Conservation (phyloP, 805 yeast species). For the Priceomyces melissophilus region DNA sequence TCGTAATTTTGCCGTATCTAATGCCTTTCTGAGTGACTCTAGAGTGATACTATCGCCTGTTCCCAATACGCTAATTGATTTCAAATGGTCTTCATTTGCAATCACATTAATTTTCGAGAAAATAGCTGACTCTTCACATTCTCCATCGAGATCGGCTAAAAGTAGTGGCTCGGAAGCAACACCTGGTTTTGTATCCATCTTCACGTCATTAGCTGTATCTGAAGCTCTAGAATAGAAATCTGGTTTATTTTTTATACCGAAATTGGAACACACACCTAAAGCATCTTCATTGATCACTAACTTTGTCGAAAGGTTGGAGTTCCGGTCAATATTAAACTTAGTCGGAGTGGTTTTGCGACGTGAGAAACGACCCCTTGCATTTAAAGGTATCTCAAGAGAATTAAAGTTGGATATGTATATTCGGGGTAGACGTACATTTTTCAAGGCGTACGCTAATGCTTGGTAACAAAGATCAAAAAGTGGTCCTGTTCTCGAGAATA, state of each 20-base stretch:
- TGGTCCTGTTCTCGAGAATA: constrained; percentile 81
- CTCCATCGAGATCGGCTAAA: constrained; percentile 78
- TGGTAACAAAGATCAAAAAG: constrained; percentile 73
- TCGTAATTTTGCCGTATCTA: constrained; percentile 47
- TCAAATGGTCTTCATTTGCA: constrained; percentile 18
- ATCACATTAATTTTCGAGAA: constrained; percentile 52
- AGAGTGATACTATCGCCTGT: constrained; percentile 46
- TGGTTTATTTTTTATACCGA: constrained; percentile 54
- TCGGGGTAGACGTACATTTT: constrained; percentile 58
- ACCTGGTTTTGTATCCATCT: too few species aligned
- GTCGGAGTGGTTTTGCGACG: constrained; percentile 40
- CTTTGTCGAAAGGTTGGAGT: constrained; percentile 21
- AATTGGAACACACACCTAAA: constrained; percentile 48
- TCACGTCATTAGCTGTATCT: constrained; percentile 18
- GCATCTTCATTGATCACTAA: constrained; percentile 38
- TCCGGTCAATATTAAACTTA: constrained; percentile 53
- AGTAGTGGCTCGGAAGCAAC: constrained; percentile 30
- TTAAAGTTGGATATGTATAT: constrained; percentile 65
- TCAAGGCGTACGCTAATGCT: constrained; percentile 61
- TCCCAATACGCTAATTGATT: constrained; percentile 47
- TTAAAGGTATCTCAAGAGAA: constrained; percentile 49
- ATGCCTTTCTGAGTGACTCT: constrained; percentile 45
- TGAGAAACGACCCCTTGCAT: constrained; percentile 50
- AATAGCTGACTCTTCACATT: constrained; percentile 69
- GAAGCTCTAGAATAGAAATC: constrained; percentile 22